Percentiles rank a stretch among this genome's conserved stretches.
Conservation (phyloP, 495 filamentous ascomycete genomes). For the Tuber brumale region DNA sequence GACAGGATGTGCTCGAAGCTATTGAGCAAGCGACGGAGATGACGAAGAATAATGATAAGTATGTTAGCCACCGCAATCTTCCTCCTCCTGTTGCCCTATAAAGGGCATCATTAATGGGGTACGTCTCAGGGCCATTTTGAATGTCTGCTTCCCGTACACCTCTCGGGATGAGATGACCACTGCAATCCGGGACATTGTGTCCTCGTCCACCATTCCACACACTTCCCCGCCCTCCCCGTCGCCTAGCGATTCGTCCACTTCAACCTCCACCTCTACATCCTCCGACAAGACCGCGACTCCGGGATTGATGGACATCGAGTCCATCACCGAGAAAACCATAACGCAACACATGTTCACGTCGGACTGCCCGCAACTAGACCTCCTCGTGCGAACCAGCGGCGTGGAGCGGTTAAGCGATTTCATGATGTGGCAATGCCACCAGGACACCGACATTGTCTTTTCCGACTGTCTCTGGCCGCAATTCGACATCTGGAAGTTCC, state of each 20-base stretch:
- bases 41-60: slow-evolving; percentile 77
- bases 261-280: slow-evolving; percentile 23
- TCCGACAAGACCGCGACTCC: slow-evolving; percentile 20
- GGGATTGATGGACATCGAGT: slow-evolving; percentile 63
- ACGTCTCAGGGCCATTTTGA: slow-evolving; percentile 62
- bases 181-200: slow-evolving; percentile 78
- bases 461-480: slow-evolving; percentile 91
- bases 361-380: slow-evolving; percentile 75
- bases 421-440: slow-evolving; percentile 96
- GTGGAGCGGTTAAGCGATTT: slow-evolving; percentile 91
- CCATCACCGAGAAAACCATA: slow-evolving; percentile 72
- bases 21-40: slow-evolving; percentile 74
- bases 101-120: neutral
- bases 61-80: slow-evolving; percentile 21
- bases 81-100: slow-evolving; percentile 22
- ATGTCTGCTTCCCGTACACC: slow-evolving; percentile 96
- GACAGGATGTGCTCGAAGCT: slow-evolving; percentile 77
- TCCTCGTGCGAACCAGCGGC: slow-evolving; percentile 83
- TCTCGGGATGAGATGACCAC: slow-evolving; percentile 91
- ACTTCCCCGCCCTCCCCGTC: slow-evolving; percentile 22
- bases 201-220: slow-evolving; percentile 32
- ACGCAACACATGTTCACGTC: slow-evolving; percentile 76
- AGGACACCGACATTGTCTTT: slow-evolving; percentile 86
- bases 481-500: slow-evolving; percentile 88
- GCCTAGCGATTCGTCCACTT: slow-evolving; percentile 15